Conservation (phyloP, 1,284 basidiomycete species). For the Microbotryum violaceum region DNA sequence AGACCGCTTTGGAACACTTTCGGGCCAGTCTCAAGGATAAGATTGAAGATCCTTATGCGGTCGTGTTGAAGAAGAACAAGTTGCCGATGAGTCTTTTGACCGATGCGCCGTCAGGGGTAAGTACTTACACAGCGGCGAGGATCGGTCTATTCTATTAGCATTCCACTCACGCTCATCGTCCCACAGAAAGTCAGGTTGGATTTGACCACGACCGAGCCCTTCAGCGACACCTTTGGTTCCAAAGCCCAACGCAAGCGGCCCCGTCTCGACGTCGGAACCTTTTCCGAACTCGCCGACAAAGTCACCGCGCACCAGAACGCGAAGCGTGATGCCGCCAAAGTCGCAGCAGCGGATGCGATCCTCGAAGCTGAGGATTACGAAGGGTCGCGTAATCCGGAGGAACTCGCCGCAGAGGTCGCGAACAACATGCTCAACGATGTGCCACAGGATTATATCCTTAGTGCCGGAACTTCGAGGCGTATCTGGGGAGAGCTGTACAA, state of each 20-base stretch:
- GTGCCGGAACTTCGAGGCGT: conserved; percentile 71
- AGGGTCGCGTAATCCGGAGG: conserved; percentile 28
- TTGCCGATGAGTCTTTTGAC: conserved; percentile 89
- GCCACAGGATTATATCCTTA: conserved; percentile 37
- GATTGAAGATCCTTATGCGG: conserved; percentile 88
- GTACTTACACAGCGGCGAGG: background rate
- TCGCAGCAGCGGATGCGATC: conserved; percentile 17
- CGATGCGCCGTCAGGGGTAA: conserved; percentile 42
- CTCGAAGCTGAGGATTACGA: conserved; percentile 32
- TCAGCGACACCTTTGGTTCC: conserved; percentile 82
- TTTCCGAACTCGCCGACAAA: conserved; percentile 67
- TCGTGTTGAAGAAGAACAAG: conserved; percentile 82
- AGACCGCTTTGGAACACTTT: conserved; percentile 88
- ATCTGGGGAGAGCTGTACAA: conserved; percentile 99
- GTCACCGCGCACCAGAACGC: conserved; percentile 23
- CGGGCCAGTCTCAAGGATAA: conserved; percentile 71
- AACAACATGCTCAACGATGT: conserved; percentile 31
- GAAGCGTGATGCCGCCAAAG: conserved; percentile 5
- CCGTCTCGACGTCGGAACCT: conserved; percentile 69
- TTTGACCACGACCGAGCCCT: conserved; percentile 89
- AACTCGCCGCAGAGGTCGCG: conserved; percentile 23
- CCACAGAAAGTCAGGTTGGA: conserved; percentile 41
- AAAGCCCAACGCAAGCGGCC: conserved; percentile 87
- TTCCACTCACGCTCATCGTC: background rate
- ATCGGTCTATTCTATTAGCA: background rate